Base-by-base conservation (phyloP, 1,139 yeast genomes). In the Debaryomyces nepalensis region DNA sequence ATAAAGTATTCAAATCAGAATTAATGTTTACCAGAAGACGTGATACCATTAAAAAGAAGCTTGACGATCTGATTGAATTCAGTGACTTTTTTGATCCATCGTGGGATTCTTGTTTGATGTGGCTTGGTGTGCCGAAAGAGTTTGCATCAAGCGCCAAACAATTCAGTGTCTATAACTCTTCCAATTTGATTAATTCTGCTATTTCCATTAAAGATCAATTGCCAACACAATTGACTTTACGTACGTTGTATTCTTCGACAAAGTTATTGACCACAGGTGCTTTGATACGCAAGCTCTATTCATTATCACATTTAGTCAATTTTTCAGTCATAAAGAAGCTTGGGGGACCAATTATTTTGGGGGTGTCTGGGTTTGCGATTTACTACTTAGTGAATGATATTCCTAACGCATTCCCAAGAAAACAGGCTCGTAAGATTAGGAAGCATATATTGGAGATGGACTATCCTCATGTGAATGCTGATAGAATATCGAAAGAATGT, bases 351-450 rank as follows among this genome's bases (percentile, higher is more conserved):
- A 52, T 81, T 0, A 52, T 77, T 1, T 51, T 83, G 4, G 72
- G 84, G 11, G 77, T 79, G 1, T 66, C 82, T 4, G 77, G 83
- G 1, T 71, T 82, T 21, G 79, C 90, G 0, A 66, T 81, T 0
- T 82, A 83, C 32, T 89, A 87, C 55, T 61, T 90, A 46, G 67
- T 89, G 9, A 72, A 74, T 43, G 99, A 93, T 60, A 81, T 95
- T 12, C 97, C 97, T 2, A 79, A 86, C 53, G 96, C 98, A 0
- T 79, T 88, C 54, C 95, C 97, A 18, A 74, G 90, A 53, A 90
- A 90, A 45, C 76, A 90, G 47, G 89, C 95, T 0, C 72, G 75
- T 41, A 89, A 87, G 62, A 79, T 91, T 50, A 79, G 77, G 48
- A 59, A 58, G 6, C 87, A 85, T 54, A 70, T 93, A 26, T 68